These are phyloP conservation scores for Nakazawaea ishiwadae DNA, from an alignment of 805 yeast genomes.

Conservation along the genomic window DNA sequence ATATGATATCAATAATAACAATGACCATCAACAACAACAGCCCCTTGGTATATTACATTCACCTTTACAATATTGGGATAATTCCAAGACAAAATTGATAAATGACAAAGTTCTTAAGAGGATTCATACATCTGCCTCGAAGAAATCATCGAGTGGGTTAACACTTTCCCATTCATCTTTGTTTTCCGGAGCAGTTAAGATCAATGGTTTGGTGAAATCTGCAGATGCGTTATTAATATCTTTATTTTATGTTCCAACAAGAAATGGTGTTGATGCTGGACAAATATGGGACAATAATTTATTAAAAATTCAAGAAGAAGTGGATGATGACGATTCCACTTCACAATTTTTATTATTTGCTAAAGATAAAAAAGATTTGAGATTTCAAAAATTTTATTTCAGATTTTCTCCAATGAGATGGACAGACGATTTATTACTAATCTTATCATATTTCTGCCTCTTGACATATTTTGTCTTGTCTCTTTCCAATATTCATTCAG, in stretches of 20 bases:
- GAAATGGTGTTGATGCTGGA: constrained; percentile 18
- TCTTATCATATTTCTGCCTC: constrained; percentile 5
- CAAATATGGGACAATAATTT: constrained; percentile 28
- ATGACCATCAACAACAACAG: too few species aligned
- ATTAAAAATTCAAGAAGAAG: constrained; percentile 14
- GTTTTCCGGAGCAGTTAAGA: constrained; percentile 33
- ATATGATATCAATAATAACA: too few species aligned
- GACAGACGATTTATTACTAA: constrained; percentile 8
- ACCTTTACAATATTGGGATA: constrained; percentile 41
- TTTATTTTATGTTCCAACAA: constrained; percentile 22
- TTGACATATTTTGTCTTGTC: constrained; percentile 30
- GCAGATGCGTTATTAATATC: constrained; percentile 35
- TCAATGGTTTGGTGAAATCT: constrained; percentile 38
- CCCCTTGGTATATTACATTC: constrained; percentile 35
- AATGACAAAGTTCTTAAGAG: constrained; percentile 36
- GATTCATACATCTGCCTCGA: constrained; percentile 24
- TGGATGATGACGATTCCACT: background rate
- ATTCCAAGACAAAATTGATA: constrained; percentile 21
- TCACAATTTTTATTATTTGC: constrained; percentile 3
- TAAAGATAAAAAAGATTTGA: constrained; percentile 5
- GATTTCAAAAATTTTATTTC: constrained; percentile 14
- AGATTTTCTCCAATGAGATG: constrained; percentile 17
- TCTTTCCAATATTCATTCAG: constrained; percentile 34
- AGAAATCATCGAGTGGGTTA: constrained; percentile 19
- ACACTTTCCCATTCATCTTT: constrained; percentile 24